These are phyloP conservation scores for Amphichorda felina DNA, from an alignment of 2,329 filamentous ascomycete species.

Conservation along the genomic window DNA sequence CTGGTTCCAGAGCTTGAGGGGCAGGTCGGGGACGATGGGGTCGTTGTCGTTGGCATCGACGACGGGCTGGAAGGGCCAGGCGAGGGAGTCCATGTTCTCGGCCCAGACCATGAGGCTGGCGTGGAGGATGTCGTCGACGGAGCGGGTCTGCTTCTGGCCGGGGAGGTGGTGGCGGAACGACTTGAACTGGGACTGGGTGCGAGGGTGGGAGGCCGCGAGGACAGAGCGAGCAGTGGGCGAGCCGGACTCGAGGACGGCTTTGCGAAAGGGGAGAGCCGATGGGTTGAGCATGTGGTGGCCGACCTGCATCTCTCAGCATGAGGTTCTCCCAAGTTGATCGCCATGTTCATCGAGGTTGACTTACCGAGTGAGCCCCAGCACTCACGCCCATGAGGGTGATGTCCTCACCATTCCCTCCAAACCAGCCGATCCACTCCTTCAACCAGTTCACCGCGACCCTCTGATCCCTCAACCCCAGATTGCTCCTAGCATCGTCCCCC, in stretches of 20 bases:
- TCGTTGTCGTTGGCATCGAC: slow-evolving; percentile 40
- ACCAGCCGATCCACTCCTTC: slow-evolving; percentile 41
- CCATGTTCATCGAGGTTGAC: slow-evolving; percentile 10
- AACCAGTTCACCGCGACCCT: slow-evolving; percentile 48
- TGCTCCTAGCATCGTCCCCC: slow-evolving; percentile 38
- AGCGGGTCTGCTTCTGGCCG: background rate
- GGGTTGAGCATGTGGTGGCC: slow-evolving; percentile 53
- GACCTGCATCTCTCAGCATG: slow-evolving; percentile 28
- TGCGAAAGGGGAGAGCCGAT: slow-evolving; percentile 33
- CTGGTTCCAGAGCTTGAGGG: slow-evolving; percentile 45
- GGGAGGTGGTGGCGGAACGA: slow-evolving; percentile 22
- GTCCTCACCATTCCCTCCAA: slow-evolving; percentile 46
- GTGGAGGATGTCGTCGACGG: slow-evolving; percentile 32
- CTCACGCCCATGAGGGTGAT: slow-evolving; percentile 51
- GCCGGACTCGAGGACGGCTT: slow-evolving; percentile 45
- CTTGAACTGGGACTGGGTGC: slow-evolving; percentile 42
- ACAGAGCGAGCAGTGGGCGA: slow-evolving; percentile 43
- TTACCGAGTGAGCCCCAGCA: slow-evolving; percentile 50
- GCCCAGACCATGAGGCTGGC: slow-evolving; percentile 33
- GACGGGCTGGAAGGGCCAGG: slow-evolving; percentile 56
- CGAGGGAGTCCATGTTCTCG: slow-evolving; percentile 27
- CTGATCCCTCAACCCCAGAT: slow-evolving; percentile 55
- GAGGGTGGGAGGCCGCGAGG: slow-evolving; percentile 37
- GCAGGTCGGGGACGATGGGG: slow-evolving; percentile 39
- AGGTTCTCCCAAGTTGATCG: no score